These are phyloP conservation scores for Lophiostoma macrostomum DNA, from an alignment of 495 filamentous ascomycete genomes.

Conservation along the genomic window DNA sequence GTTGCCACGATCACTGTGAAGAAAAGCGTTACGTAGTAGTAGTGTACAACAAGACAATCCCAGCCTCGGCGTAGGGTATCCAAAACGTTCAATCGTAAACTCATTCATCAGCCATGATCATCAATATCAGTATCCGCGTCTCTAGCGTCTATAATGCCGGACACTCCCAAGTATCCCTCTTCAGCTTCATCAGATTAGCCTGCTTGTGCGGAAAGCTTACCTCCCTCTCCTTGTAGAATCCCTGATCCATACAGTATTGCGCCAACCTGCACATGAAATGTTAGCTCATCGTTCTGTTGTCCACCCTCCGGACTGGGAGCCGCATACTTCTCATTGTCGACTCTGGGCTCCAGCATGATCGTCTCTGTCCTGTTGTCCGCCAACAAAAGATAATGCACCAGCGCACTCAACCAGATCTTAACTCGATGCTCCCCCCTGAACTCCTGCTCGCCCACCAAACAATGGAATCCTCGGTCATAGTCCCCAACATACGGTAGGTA, in stretches of 20 bases:
- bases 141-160: too few species aligned
- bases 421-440: constrained; percentile 75
- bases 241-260: constrained; percentile 65
- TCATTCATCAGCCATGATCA: too few species aligned
- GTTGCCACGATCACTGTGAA: too few species aligned
- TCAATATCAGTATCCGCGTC: too few species aligned
- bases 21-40: too few species aligned
- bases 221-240: constrained; percentile 87
- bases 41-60: too few species aligned
- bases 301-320: constrained; percentile 1
- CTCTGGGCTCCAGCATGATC: constrained; percentile 80
- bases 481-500: constrained; percentile 63
- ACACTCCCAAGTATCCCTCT: constrained; percentile 77
- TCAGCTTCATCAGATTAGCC: constrained; percentile 78
- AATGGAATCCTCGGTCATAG: constrained; percentile 86
- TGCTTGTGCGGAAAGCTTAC: constrained; percentile 91
- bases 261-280: constrained; percentile 60
- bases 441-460: constrained; percentile 89
- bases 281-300: constrained; percentile 3
- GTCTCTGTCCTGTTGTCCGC: constrained; percentile 78
- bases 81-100: too few species aligned
- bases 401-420: constrained; percentile 72
- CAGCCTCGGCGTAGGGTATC: too few species aligned
- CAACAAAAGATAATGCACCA: constrained; percentile 81
- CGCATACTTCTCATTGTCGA: constrained; percentile 85